phyloP scores from a whole-genome alignment of 441 rosid species.

The Populus hybrid region DNA sequence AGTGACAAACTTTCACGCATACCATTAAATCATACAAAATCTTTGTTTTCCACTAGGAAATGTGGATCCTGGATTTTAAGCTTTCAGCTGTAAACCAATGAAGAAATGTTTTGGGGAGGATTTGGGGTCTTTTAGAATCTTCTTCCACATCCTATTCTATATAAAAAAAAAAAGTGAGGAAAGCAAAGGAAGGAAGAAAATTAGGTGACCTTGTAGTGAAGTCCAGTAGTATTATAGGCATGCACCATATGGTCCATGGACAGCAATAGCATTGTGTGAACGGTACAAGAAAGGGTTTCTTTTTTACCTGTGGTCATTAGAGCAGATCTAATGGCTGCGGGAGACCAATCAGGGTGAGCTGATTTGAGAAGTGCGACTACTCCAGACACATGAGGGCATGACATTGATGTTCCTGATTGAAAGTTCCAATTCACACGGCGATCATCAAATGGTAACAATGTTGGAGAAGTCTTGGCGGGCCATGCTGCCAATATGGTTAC shows the following conservation, averaged over 20 bases:
- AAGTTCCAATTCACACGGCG: constrained; percentile 49
- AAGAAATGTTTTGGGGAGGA: neutral
- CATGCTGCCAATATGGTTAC: constrained; percentile 57
- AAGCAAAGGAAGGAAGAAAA: too few relatives aligned
- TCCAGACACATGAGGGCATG: constrained; percentile 87
- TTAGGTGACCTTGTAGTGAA: too few relatives aligned
- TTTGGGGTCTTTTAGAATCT: too few relatives aligned
- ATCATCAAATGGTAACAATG: constrained; percentile 21
- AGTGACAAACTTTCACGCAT: neutral
- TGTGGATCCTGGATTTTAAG: neutral
- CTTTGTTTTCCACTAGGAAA: neutral
- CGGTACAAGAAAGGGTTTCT: neutral
- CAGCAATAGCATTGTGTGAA: too few relatives aligned
- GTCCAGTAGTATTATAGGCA: too few relatives aligned
- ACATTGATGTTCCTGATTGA: constrained; percentile 92
- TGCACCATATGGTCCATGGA: too few relatives aligned
- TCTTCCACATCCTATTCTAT: too few relatives aligned
- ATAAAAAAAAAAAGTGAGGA: too few relatives aligned
- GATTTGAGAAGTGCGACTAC: constrained; percentile 74
- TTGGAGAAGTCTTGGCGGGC: constrained; percentile 46
- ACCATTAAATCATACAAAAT: neutral
- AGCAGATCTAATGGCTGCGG: constrained; percentile 81
- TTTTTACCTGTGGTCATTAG: constrained; percentile 67
- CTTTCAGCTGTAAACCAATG: neutral
- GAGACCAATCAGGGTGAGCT: constrained; percentile 59